Evolutionary conservation across 257 asterid genomes (phyloP), one percentile per base, ranked within the genome.

Genomic region (Solanum clarkiae): DNA sequence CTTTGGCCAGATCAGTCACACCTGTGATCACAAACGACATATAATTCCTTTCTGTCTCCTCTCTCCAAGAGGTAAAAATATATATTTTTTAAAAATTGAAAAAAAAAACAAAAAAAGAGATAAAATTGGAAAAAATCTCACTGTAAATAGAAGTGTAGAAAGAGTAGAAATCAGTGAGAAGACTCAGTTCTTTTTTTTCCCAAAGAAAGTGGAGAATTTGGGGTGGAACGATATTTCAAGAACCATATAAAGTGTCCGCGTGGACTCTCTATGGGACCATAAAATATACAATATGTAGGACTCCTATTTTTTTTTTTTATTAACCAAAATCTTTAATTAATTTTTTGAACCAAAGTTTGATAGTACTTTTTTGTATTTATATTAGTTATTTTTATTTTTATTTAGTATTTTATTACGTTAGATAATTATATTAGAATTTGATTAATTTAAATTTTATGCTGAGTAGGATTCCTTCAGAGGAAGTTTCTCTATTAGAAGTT

Each of bases 1-100:
- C 84, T 86, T 49, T 70, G 70, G 84, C 40, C 87, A 83, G 85
- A 80, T 86, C 60, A 83, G 29, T 79, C 42, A 57, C 42, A 42
- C 68, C 26, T 56, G 40, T 81, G 70, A 12, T 82, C 69, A 63
- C 66, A 85, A 80, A 85, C 54, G 45, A 70, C 88, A 87, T 82
- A 82, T 75, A 68, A 85, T 83, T 51, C 63, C 10, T 49, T 75
- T 75, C 14, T 49, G n/a, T 22, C 44, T 24, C 44, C 32, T 8
- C 32, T 69, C 57, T 77, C 56, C 63, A n/a, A 14, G 5, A 10
- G 32, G 10, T 10, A 60, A 10, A n/a, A 44, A 44, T 7, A 3
- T 5, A 16, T 49, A 17, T 71, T 3, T 8, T 3, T 7, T 0
- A 0, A 17, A 16, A 68, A 12, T 6, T 20, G 44, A 0, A 5